Evolutionary conservation across 2,329 filamentous ascomycete genomes (phyloP).

Genomic region (Sphaerulina populicola): DNA sequence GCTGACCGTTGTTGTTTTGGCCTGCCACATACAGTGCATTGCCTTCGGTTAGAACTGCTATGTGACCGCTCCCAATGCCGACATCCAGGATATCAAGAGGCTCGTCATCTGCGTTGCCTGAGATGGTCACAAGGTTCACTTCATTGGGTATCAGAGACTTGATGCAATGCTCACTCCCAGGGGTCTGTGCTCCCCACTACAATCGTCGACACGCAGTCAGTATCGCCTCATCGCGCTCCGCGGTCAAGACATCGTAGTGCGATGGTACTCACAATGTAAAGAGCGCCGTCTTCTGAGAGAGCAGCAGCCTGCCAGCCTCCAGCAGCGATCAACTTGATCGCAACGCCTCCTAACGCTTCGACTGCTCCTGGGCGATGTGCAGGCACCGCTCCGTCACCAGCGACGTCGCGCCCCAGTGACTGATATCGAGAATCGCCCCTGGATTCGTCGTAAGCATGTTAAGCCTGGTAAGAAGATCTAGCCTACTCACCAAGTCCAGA

Average conservation of each 20-base stretch:
- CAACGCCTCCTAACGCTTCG: slow-evolving; percentile 45
- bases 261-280: slow-evolving; percentile 41
- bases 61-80: slow-evolving; percentile 51
- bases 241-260: no score
- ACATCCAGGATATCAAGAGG: slow-evolving; percentile 47
- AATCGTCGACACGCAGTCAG: no score
- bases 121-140: slow-evolving; percentile 27
- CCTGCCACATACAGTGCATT: slow-evolving; percentile 50
- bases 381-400: slow-evolving; percentile 33
- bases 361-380: slow-evolving; percentile 43
- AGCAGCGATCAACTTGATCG: slow-evolving; percentile 46
- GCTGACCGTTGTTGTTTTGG: slow-evolving; percentile 51
- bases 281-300: slow-evolving; percentile 48
- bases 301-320: slow-evolving; percentile 53
- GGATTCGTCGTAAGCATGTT: neutral
- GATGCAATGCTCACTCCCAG: slow-evolving; percentile 21
- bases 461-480: neutral
- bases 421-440: slow-evolving; percentile 53
- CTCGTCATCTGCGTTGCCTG: slow-evolving; percentile 37
- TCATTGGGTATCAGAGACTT: slow-evolving; percentile 21
- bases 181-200: slow-evolving; percentile 44
- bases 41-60: slow-evolving; percentile 47
- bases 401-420: slow-evolving; percentile 48
- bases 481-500: slow-evolving; percentile 28
- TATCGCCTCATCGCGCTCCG: no score